Evolutionary conservation across 768 basidiomycete species (phyloP).

Genomic region (Lentinula sp.): DNA sequence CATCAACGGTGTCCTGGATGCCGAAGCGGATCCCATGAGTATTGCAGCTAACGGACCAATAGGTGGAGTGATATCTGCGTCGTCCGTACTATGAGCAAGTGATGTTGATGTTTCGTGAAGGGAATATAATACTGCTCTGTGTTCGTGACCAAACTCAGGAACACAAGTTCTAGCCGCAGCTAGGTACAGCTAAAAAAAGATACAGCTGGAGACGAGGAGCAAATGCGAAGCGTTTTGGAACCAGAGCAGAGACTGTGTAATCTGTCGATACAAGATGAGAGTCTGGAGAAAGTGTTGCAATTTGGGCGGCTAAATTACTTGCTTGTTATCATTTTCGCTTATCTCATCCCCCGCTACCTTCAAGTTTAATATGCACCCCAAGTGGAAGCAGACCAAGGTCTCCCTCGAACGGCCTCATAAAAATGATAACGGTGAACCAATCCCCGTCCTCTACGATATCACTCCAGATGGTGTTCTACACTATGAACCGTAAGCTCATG

Average conservation of each 20-base stretch:
- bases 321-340: not conserved
- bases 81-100: not conserved
- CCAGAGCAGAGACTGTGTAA: not conserved
- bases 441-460: slow-evolving; percentile 65
- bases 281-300: not conserved
- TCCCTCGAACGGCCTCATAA: slow-evolving; percentile 79
- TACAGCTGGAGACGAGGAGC: too few species aligned
- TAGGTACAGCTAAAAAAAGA: too few species aligned
- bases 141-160: too few species aligned
- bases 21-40: not conserved
- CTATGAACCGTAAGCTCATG: slow-evolving; percentile 59
- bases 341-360: not conserved
- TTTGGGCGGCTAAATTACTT: not conserved
- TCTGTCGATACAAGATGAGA: not conserved
- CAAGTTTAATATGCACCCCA: not conserved
- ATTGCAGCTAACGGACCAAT: not conserved
- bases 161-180: too few species aligned
- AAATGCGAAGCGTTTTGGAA: too few species aligned
- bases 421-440: slow-evolving; percentile 60
- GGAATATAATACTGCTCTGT: too few species aligned
- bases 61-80: not conserved
- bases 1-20: not conserved
- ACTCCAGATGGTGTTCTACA: slow-evolving; percentile 60
- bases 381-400: slow-evolving; percentile 55
- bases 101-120: not conserved